phyloP scores from a whole-genome alignment of 179 eudicot genomes.

The Beta corolliflora region DNA sequence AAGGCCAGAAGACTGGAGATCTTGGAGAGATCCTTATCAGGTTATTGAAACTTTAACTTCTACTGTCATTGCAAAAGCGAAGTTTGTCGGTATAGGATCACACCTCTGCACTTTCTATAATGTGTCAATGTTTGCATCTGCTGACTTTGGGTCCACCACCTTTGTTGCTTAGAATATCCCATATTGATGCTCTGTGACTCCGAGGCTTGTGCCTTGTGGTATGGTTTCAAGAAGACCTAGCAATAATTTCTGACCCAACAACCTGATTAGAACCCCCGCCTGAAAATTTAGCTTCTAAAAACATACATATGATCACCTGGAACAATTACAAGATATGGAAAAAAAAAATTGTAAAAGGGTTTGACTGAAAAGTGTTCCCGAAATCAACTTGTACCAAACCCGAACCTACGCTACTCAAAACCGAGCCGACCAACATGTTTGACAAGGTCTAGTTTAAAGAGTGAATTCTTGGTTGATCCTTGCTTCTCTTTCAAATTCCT shows the following conservation, averaged over 20 bases:
- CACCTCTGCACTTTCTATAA: background rate
- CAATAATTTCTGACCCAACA: background rate
- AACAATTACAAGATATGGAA: too few species aligned
- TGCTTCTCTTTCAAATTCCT: background rate
- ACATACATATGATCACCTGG: too few species aligned
- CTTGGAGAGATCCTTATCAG: constrained; percentile 92
- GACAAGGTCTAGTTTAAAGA: too few species aligned
- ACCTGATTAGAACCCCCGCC: too few species aligned
- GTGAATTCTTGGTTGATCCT: too few species aligned
- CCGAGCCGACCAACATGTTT: too few species aligned
- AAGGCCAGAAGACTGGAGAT: constrained; percentile 76
- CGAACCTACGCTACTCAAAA: too few species aligned
- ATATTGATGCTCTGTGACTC: background rate
- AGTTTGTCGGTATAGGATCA: constrained; percentile 16
- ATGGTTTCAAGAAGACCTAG: background rate
- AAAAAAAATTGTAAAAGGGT: too few species aligned
- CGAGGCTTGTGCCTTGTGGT: background rate
- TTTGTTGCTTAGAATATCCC: background rate
- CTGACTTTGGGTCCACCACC: background rate
- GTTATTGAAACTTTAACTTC: constrained; percentile 31
- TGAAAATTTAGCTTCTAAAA: too few species aligned
- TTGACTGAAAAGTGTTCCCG: too few species aligned
- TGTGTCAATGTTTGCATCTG: background rate
- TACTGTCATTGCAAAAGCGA: constrained; percentile 46
- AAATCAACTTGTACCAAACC: too few species aligned